A percentile compares a stretch with the other conserved stretches of the same genome.
Evolutionary conservation across 495 filamentous ascomycete species (phyloP).

Genomic region (Monascus purpureus): DNA sequence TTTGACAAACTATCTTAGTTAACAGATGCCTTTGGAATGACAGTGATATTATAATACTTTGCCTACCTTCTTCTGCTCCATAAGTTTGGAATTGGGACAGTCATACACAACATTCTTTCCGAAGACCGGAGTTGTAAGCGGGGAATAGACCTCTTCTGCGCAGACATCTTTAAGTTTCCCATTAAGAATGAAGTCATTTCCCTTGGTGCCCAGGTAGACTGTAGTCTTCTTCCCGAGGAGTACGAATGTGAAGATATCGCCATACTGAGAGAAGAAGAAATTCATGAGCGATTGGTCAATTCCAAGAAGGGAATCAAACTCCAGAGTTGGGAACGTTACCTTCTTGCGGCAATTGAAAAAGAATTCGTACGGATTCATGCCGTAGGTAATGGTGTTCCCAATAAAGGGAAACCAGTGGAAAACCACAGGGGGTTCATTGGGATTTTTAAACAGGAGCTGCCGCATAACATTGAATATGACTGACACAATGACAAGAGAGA

Average conservation of each 20-base stretch:
- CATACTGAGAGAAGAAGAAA: slow-evolving; percentile 29
- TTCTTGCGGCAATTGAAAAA: slow-evolving; percentile 42
- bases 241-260: slow-evolving; percentile 51
- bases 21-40: no score
- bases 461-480: slow-evolving; percentile 47
- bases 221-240: slow-evolving; percentile 51
- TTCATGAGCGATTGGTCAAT: slow-evolving; percentile 5
- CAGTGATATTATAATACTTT: no score
- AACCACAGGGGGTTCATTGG: slow-evolving; percentile 46
- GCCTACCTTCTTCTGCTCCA: slow-evolving; percentile 55
- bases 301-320: background rate
- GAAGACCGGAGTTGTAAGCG: slow-evolving; percentile 48
- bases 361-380: slow-evolving; percentile 50
- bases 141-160: slow-evolving; percentile 50
- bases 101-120: slow-evolving; percentile 52
- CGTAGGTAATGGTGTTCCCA: slow-evolving; percentile 49
- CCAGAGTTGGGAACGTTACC: no score
- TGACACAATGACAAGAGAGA: slow-evolving; percentile 21
- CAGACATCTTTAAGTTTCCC: slow-evolving; percentile 47
- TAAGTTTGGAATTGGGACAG: slow-evolving; percentile 50
- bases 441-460: slow-evolving; percentile 58
- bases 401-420: slow-evolving; percentile 52
- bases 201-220: slow-evolving; percentile 46
- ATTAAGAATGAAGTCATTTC: slow-evolving; percentile 51
- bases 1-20: slow-evolving; percentile 43